These are phyloP conservation scores for Sonneratia alba DNA, from an alignment of 345 rosid genomes.

Conservation along the genomic window DNA sequence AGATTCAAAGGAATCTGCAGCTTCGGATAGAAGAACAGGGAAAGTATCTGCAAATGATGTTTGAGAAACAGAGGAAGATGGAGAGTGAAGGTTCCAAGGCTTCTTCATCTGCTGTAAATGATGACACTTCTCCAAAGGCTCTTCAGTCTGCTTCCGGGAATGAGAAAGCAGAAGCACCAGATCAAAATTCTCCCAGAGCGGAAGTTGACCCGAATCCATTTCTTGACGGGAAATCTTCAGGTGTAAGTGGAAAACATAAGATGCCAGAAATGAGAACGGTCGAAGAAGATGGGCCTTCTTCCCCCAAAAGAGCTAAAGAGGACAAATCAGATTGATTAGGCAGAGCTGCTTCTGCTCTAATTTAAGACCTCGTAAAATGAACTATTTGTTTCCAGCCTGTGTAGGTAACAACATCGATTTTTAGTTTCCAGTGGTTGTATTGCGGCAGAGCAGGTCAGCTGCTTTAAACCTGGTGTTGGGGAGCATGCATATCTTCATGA, in stretches of 20 bases:
- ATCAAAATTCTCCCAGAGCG: background rate
- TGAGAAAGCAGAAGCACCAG: background rate
- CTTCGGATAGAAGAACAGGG: slow-evolving; percentile 77
- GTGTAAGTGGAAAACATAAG: slow-evolving; percentile 1
- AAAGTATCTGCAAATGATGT: slow-evolving; percentile 47
- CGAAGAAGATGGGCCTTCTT: background rate
- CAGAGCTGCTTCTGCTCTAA: background rate
- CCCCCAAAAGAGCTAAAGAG: background rate
- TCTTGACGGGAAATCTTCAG: background rate
- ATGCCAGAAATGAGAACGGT: background rate
- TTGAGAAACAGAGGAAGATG: slow-evolving; percentile 46
- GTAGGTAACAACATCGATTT: background rate
- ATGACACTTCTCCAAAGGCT: background rate
- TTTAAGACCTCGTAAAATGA: background rate
- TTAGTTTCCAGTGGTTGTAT: background rate
- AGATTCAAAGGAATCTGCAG: slow-evolving; percentile 55
- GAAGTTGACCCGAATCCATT: background rate
- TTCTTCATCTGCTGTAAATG: slow-evolving; percentile 1
- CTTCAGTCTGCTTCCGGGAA: background rate
- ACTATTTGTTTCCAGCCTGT: background rate
- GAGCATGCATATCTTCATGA: background rate
- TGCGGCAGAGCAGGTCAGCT: background rate
- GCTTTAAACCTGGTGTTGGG: background rate
- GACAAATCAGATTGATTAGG: slow-evolving; percentile 1
- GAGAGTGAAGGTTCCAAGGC: slow-evolving; percentile 16